Evolutionary conservation across 371 early-diverging fungal genomes (phyloP).

Genomic region (Batkoa obscura): DNA sequence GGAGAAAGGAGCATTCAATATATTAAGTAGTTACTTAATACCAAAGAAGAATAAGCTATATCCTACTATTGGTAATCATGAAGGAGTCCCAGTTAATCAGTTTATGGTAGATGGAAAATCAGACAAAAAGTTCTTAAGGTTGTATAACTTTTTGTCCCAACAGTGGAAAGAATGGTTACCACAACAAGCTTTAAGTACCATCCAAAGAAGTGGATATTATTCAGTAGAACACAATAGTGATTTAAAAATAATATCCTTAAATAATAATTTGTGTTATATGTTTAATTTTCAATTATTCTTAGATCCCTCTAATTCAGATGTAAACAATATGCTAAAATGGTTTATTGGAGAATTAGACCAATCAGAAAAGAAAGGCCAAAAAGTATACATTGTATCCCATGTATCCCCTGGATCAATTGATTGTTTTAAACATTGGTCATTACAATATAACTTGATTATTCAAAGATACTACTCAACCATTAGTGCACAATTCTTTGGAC

Average conservation of each 20-base stretch:
- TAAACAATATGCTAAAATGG: slow-evolving; percentile 8
- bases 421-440: slow-evolving; percentile 2
- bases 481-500: slow-evolving; percentile 10
- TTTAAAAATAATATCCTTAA: slow-evolving; percentile 7
- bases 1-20: slow-evolving; percentile 6
- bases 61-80: slow-evolving; percentile 11
- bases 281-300: slow-evolving; percentile 6
- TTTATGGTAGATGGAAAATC: slow-evolving; percentile 7
- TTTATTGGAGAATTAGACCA: slow-evolving; percentile 6
- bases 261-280: slow-evolving; percentile 8
- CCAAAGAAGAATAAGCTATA: not conserved
- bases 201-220: slow-evolving; percentile 7
- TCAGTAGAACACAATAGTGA: slow-evolving; percentile 4
- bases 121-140: not conserved
- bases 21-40: not conserved
- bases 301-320: slow-evolving; percentile 5
- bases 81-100: slow-evolving; percentile 8
- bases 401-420: not conserved
- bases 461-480: slow-evolving; percentile 7
- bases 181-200: not conserved
- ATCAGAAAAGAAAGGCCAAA: slow-evolving; percentile 4
- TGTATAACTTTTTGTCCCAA: slow-evolving; percentile 6
- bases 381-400: slow-evolving; percentile 7
- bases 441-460: slow-evolving; percentile 1
- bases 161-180: slow-evolving; percentile 11